Base-by-base conservation (phyloP, 2,329 filamentous ascomycete species). In the Fusarium chlamydosporum region DNA sequence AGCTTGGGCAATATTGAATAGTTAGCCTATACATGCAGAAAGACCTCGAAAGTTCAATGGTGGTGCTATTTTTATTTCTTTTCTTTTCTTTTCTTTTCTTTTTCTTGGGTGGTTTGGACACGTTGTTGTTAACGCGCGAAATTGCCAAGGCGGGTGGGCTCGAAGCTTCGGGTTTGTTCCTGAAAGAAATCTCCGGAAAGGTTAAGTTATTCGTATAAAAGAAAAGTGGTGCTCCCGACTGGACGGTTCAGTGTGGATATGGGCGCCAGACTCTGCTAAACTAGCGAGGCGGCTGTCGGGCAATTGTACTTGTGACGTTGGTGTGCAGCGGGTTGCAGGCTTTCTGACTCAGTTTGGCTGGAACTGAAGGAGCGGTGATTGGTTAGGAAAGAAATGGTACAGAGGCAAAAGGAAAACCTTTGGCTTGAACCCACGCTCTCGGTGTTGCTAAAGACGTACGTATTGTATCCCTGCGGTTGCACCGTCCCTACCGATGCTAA, bases 161-260 rank as follows among this genome's bases (percentile, higher is more conserved):
- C 50, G 31, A 70, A 18, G 47, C 26, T 63, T 68, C 53, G 46
- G 62, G 27, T 43, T 37, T 56, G 67, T 69, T 67, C 50, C 57
- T 67, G 57, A 46, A 56, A 64, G 52, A 67, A 67, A 60, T 70
- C 67, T 68, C 64, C 62, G 67, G 46, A 23, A 59, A 43, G 53
- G 67, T 70, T 69, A 40, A 51, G 47, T 38, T 51, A 64, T 70
- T 61, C 63, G 54, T 64, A 68, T 70, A 53, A 40, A 18, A 51
- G 23, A 46, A 57, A 65, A 65, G 63, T 51, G 63, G 54, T 52
- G 46, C 67, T 56, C 63, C 71, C 71, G 67, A 57, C 61, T 61
- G 67, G 53, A 56, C 56, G 71, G 71, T 73, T 73, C 69, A 51
- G n/a, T 45, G 71, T 73, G 68, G 71, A 37, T 64, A 66, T 70